Evolutionary conservation across 495 filamentous ascomycete genomes (phyloP), one percentile per base, ranked within the genome.

Genomic region (Pyrenula massariospora): DNA sequence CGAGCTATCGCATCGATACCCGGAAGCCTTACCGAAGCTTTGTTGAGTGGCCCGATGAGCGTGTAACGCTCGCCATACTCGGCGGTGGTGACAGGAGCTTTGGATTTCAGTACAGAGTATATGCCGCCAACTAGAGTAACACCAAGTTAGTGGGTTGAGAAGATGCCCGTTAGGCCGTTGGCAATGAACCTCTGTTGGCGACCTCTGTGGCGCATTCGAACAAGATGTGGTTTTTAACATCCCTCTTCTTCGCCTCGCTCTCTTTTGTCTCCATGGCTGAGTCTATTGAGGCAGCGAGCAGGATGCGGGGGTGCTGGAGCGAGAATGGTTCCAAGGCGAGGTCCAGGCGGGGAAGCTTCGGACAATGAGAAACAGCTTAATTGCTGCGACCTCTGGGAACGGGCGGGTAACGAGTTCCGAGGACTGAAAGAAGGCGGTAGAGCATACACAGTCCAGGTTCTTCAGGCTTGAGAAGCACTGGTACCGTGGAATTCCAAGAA

Each of bases 31-130:
- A 89, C 88, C 2, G 93, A 97, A 58, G 84, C 78, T 61, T 85
- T 83, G 68, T 97, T 97, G 65, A 96, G 82, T 53, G 93, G 93
- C 3, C 93, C 93, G 69, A 98, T 91, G 53, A 98, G 78, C 48
- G 89, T 95, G 73, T 98, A 98, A 57, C 89, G 83, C 56, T 96
- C 89, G 63, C 93, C 94, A 92, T 97, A 98, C 70, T 98, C 93
- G 19, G 90, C 90, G 0, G 93, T 95, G 24, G 93, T 98, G 52
- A 98, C 92, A 10, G 93, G 91, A 20, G 93, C 92, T 70, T 98
- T 98, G 54, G 93, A 98, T 73, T 98, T 98, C 66, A 98, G 83
- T 54, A 98, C 93, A 12, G 92, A 96, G 75, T 98, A 98, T 73
- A 98, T 98, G 59, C 93, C 93, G 65, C 93, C 93, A 56, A 98